Percentiles rank a stretch among this genome's conserved stretches.
These are phyloP conservation scores for Fulvia fulva DNA, from an alignment of 2,329 filamentous ascomycete species.

Conservation along the genomic window DNA sequence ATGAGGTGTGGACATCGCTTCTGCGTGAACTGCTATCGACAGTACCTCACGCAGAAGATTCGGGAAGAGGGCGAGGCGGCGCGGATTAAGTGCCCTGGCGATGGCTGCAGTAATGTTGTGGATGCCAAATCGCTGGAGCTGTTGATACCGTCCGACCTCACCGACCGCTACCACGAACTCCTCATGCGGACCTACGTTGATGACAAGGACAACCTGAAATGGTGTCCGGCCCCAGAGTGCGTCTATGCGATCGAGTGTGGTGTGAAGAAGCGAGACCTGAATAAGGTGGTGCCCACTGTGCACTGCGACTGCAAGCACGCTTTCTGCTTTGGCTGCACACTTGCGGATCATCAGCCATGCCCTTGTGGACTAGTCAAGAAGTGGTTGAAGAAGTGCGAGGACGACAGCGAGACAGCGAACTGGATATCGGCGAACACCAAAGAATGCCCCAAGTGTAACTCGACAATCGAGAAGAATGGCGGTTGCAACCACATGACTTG, in stretches of 20 bases:
- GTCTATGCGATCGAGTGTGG: conserved; percentile 85
- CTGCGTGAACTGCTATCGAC: conserved; percentile 85
- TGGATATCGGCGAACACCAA: conserved; percentile 99
- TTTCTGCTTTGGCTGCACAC: conserved; percentile 93
- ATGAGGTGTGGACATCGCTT: conserved; percentile 95
- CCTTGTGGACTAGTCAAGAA: conserved; percentile 87
- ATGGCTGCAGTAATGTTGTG: conserved; percentile 83
- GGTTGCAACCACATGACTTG: conserved; percentile 99
- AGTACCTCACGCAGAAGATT: conserved; percentile 91
- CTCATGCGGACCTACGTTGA: conserved; percentile 94
- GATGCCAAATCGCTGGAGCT: conserved; percentile 84
- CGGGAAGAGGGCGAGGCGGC: conserved; percentile 92
- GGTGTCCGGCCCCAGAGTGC: conserved; percentile 98
- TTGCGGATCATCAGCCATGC: conserved; percentile 87
- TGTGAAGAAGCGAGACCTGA: conserved; percentile 82
- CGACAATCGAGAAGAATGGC: conserved; percentile 98
- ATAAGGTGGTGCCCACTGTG: conserved; percentile 83
- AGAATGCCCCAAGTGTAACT: conserved; percentile 92
- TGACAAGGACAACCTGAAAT: conserved; percentile 91
- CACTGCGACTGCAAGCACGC: conserved; percentile 76
- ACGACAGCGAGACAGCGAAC: conserved; percentile 96
- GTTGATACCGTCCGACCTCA: conserved; percentile 58
- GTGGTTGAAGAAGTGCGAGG: conserved; percentile 97
- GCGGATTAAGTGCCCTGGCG: conserved; percentile 86
- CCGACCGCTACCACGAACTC: conserved; percentile 71